Percentiles rank a stretch among this genome's conserved stretches.
Conservation (phyloP, 2,329 filamentous ascomycete species). For the Fusarium pseudonygamai region DNA sequence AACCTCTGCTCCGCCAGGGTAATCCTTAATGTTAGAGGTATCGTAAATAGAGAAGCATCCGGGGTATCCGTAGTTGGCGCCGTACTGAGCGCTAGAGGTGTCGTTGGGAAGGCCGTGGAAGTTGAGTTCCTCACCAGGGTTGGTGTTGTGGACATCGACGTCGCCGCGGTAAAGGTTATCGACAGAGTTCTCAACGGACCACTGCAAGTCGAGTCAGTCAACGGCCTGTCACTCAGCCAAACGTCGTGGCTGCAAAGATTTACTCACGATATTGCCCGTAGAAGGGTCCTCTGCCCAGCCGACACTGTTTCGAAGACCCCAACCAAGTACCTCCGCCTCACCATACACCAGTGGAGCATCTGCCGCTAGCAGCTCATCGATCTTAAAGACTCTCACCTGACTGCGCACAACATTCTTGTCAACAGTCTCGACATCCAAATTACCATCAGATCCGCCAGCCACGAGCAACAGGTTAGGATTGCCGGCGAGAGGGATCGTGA, state of each 20-base stretch:
- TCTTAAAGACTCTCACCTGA: not conserved
- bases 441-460: constrained; percentile 7
- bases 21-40: not conserved
- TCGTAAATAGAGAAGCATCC: constrained; percentile 14
- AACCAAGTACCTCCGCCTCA: not conserved
- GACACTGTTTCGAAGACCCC: constrained; percentile 16
- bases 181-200: constrained; percentile 15
- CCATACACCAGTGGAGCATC: not conserved
- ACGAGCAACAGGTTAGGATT: constrained; percentile 11
- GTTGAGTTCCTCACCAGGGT: constrained; percentile 10
- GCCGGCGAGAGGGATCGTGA: not conserved
- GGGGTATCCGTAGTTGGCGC: constrained; percentile 11
- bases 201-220: not conserved
- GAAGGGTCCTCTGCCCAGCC: constrained; percentile 9
- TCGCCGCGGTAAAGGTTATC: constrained; percentile 9
- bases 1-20: not conserved
- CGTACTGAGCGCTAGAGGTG: not conserved
- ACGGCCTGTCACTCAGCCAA: rapidly evolving
- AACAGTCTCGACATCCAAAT: not conserved
- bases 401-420: constrained; percentile 6
- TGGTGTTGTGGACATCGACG: constrained; percentile 3
- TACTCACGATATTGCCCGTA: constrained; percentile 1
- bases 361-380: not conserved
- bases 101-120: constrained; percentile 9
- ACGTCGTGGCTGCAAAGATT: rapidly evolving